phyloP scores from a whole-genome alignment of 2,329 filamentous ascomycete genomes.

The Dothistroma septosporum region DNA sequence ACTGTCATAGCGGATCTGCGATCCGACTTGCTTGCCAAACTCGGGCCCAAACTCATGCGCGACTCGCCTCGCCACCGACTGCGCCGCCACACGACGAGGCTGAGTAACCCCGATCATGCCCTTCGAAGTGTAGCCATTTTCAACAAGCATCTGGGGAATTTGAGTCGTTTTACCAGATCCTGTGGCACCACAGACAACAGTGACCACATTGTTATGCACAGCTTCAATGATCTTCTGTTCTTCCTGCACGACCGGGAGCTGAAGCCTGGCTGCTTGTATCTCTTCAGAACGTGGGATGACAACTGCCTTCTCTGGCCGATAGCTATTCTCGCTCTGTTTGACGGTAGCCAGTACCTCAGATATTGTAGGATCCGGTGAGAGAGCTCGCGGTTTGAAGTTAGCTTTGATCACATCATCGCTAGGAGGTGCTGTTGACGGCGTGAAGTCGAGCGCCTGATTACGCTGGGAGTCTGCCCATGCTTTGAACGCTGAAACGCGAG shows the following conservation, averaged over 20 bases:
- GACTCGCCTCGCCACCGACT: conserved; percentile 94
- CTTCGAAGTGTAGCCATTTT: conserved; percentile 78
- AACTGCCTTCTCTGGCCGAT: conserved; percentile 72
- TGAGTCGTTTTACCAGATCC: conserved; percentile 98
- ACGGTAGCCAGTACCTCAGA: conserved; percentile 57
- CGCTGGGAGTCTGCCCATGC: conserved; percentile 84
- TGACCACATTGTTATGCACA: conserved; percentile 83
- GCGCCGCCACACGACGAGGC: conserved; percentile 86
- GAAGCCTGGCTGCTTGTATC: conserved; percentile 72
- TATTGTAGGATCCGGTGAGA: conserved; percentile 68
- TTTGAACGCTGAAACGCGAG: conserved; percentile 72
- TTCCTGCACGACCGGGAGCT: conserved; percentile 85
- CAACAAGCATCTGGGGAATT: conserved; percentile 91
- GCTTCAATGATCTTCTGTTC: conserved; percentile 98
- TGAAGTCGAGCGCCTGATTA: conserved; percentile 74
- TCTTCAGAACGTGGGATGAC: conserved; percentile 64
- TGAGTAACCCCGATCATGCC: conserved; percentile 96
- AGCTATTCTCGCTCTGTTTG: conserved; percentile 46
- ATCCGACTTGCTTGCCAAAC: conserved; percentile 72
- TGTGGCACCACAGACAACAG: conserved; percentile 90
- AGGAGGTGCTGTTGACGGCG: conserved; percentile 45
- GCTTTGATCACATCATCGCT: conserved; percentile 41
- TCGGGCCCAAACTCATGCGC: conserved; percentile 71
- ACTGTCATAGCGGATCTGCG: conserved; percentile 90
- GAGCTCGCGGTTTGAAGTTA: conserved; percentile 63